Evolutionary conservation across 1,139 yeast species (phyloP), one percentile per base, ranked within the genome.

Genomic region (Yamadazyma conglobata): DNA sequence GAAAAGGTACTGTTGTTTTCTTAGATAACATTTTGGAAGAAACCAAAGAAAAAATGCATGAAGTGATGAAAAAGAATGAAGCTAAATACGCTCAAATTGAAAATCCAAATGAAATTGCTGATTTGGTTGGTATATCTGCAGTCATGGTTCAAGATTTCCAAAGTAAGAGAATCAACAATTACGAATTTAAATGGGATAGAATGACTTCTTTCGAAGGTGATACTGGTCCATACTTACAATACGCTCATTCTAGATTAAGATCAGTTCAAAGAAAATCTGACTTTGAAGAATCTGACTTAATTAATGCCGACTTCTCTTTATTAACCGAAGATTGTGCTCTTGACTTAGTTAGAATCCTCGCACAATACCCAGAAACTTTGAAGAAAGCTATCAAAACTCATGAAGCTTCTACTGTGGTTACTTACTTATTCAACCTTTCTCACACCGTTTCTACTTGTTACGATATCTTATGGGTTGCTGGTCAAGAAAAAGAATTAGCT

Each of bases 141-240:
- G 95, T 93, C 38, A 89, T 93, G 96, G 85, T 93, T 53, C 98
- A 93, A 70, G 99, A 93, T 62, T 88, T 91, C 96, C 95, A 87
- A 66, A 83, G 96, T 40, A 93, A 93, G 71, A 84, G 98, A 64
- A 77, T 89, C 61, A 88, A 91, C 70, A 89, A 91, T 66, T 93
- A 93, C 65, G 88, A 82, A 50, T 93, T 93, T 65, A 86, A 88
- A 63, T 91, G 98, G 99, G 89, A 85, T 52, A 85, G 99, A 70
- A 91, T 91, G 97, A 74, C 86, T 30, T 87, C 96, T 5, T 89
- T 93, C 47, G 99, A 91, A 71, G 99, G 99, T 63, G 99, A 91
- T 62, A 91, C 99, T 39, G 99, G 99, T 56, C 98, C 99, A 40
- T 91, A 93, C 67, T 75, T 91, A 60, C 98, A 91, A 65, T 91